Percentiles rank a stretch among this genome's conserved stretches.
phyloP scores from a whole-genome alignment of 2,329 filamentous ascomycete genomes.

The Aspergillus quadrilineatus region DNA sequence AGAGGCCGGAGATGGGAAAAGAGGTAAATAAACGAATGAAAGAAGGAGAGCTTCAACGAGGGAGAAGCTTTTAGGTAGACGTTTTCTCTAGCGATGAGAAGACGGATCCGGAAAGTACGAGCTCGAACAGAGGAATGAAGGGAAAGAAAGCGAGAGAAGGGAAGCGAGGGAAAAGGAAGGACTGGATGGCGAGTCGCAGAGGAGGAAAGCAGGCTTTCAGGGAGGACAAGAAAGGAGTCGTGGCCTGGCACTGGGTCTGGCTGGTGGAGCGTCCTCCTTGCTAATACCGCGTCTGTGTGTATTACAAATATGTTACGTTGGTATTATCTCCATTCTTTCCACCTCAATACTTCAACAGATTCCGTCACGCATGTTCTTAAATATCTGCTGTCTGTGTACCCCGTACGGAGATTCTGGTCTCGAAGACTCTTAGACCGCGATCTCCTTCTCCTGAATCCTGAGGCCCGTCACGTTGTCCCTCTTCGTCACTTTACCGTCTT shows the following conservation, averaged over 20 bases:
- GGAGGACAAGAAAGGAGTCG: slow-evolving; percentile 34
- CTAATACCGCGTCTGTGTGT: slow-evolving; percentile 13
- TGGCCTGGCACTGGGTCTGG: slow-evolving; percentile 21
- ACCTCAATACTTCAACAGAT: no score
- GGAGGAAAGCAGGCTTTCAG: slow-evolving; percentile 24
- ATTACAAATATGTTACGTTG: background rate
- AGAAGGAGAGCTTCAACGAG: slow-evolving; percentile 33
- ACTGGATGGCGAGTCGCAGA: slow-evolving; percentile 20
- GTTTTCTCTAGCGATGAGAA: slow-evolving; percentile 20
- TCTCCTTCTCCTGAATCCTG: background rate
- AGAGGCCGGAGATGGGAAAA: slow-evolving; percentile 14
- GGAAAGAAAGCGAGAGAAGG: slow-evolving; percentile 33
- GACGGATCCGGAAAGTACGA: slow-evolving; percentile 36
- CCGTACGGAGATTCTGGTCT: background rate
- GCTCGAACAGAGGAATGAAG: slow-evolving; percentile 23
- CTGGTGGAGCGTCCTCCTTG: slow-evolving; percentile 27
- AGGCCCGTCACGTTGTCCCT: background rate
- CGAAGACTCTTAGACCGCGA: background rate
- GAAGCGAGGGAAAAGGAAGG: slow-evolving; percentile 38
- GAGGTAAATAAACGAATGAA: slow-evolving; percentile 35
- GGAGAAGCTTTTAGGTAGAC: slow-evolving; percentile 30
- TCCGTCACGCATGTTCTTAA: background rate
- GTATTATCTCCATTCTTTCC: background rate
- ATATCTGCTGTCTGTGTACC: background rate
- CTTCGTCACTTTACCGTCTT: background rate